Conservation (phyloP, 805 yeast genomes). For the Barnettozyma californica region DNA sequence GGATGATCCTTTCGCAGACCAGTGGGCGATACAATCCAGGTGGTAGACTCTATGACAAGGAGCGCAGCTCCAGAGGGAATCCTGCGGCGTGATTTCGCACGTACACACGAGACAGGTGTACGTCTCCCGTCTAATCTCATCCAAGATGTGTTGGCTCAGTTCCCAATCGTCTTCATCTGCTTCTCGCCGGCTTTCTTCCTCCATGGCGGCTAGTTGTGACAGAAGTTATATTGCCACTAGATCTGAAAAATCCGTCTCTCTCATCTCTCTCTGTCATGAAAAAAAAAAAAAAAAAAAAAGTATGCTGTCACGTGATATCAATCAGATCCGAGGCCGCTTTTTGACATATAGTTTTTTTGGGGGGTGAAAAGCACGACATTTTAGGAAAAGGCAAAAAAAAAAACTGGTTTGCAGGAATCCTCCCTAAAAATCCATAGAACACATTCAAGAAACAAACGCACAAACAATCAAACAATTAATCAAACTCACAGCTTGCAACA, state of each 20-base stretch:
- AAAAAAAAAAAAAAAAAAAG: too few relatives aligned
- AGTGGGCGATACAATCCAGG: constrained; percentile 73
- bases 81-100: constrained; percentile 61
- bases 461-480: not conserved
- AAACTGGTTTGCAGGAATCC: too few relatives aligned
- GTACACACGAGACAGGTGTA: constrained; percentile 89
- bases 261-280: too few relatives aligned
- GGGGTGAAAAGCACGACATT: too few relatives aligned
- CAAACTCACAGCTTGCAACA: too few relatives aligned
- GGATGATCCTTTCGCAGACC: constrained; percentile 78
- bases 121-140: constrained; percentile 60
- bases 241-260: not conserved
- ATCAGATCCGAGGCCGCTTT: too few relatives aligned
- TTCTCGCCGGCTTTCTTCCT: constrained; percentile 17
- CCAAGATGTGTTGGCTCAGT: constrained; percentile 32
- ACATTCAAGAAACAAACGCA: too few relatives aligned
- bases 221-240: too few relatives aligned
- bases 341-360: too few relatives aligned
- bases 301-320: too few relatives aligned
- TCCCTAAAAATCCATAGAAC: too few relatives aligned
- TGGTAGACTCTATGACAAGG: constrained; percentile 82
- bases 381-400: too few relatives aligned
- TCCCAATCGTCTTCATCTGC: constrained; percentile 24
- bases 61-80: constrained; percentile 74
- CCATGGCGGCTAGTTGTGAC: not conserved